These are phyloP conservation scores for Vaccinium darrowii DNA, from an alignment of 148 eudicot genomes.

Conservation along the genomic window DNA sequence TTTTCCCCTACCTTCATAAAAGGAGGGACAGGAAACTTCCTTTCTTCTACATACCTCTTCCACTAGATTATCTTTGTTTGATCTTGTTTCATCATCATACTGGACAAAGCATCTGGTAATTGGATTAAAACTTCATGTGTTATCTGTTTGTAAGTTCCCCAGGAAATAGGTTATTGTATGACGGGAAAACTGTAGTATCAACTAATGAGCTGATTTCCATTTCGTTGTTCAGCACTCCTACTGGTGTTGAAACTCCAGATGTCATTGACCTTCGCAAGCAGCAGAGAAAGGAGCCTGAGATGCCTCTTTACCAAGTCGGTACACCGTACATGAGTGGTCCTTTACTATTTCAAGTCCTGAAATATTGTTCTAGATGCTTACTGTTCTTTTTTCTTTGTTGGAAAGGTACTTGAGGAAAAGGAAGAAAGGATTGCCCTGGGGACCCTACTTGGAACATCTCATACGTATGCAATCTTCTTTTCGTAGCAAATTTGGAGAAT, in stretches of 20 bases:
- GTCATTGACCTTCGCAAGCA: constrained; percentile 97
- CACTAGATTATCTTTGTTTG: neutral
- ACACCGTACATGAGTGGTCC: neutral
- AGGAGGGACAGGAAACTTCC: neutral
- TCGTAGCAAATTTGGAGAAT: neutral
- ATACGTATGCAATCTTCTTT: constrained; percentile 55
- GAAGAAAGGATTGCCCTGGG: constrained; percentile 84
- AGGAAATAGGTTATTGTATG: too few relatives aligned
- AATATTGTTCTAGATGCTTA: neutral
- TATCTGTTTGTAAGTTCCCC: neutral
- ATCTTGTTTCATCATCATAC: neutral
- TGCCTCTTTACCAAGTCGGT: constrained; percentile 59
- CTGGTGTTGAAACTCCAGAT: constrained; percentile 99
- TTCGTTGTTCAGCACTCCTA: constrained; percentile 67
- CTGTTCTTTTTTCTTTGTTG: constrained; percentile 3
- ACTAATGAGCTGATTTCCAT: neutral
- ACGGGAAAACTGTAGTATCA: neutral
- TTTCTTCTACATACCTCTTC: neutral
- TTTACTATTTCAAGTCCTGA: neutral
- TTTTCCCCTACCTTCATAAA: neutral
- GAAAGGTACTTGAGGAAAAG: constrained; percentile 89
- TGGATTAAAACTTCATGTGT: neutral
- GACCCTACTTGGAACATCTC: constrained; percentile 74
- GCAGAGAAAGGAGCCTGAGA: constrained; percentile 95
- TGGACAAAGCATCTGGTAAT: neutral